Base-by-base conservation (phyloP, 2,329 filamentous ascomycete species). In the Sporothrix curviconia region DNA sequence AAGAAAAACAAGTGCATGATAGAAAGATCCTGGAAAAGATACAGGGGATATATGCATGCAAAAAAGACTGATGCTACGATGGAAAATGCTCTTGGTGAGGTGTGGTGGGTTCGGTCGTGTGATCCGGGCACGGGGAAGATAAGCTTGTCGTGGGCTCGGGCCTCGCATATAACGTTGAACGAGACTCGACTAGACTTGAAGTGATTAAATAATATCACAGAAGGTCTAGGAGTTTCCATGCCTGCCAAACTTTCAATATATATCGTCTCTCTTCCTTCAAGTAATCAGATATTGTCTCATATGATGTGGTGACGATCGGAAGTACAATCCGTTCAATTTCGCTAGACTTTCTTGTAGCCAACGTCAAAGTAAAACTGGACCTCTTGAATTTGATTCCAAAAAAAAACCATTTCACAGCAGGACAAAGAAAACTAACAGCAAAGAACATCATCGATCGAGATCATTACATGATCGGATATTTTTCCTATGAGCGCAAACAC, bases 131-230 rank as follows among this genome's bases (percentile, higher is more conserved):
- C 32, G 32, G 24, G 9, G 37, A 51, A 5, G n/a, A 25, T 25
- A 51, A 39, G 34, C 30, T 50, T 51, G 25, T 28, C 17, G 3
- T 37, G 25, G 15, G 47, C 34, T 40, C 49, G 34, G 19, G 22
- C 34, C 49, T 51, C 47, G n/a, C 47, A 40, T 50, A 50, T 34
- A 50, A 37, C 19, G 14, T 50, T 25, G n/a, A n/a, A n/a, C n/a
- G n/a, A n/a, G n/a, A n/a, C n/a, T 37, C 11, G 44, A 34, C 8
- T 5, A 7, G 24, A n/a, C 39, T 19, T 8, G 28, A 7, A 25
- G 7, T 36, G 4, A 4, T 34, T 19, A 1, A 14, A 14, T n/a
- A 17, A 50, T 50, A 19, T n/a, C 30, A 37, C 30, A 3, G 12
- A 24, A 15, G n/a, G n/a, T n/a, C n/a, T n/a, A n/a, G n/a, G n/a